Evolutionary conservation across 139 green algal genomes (phyloP), one percentile per base, ranked within the genome.

Genomic region (Monoraphidium neglectum): DNA sequence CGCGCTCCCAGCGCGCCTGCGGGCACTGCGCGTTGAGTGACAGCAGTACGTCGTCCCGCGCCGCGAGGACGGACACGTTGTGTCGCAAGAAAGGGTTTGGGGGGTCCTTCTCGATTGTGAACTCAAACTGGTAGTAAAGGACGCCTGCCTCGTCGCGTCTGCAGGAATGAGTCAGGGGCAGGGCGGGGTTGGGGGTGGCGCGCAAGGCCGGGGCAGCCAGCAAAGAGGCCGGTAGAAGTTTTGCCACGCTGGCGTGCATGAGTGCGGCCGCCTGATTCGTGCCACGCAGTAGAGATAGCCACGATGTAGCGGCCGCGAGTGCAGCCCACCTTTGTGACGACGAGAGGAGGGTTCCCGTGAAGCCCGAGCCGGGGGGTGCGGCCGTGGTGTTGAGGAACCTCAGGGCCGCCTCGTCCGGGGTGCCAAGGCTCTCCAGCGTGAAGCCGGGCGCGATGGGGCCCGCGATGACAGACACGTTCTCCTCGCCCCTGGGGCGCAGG

Each of bases 401-500:
- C 6, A 70, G 15, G 3, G 77, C 91, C 10, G 86, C 88, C 53
- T 88, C 35, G 33, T 86, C 56, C 1, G 91, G 77, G 3, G 26
- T 77, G 2, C 91, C 92, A 61, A 97, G 71, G 60, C 47, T 78
- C 33, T 74, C 37, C 49, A 97, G 78, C 18, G 33, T 81, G 86
- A 98, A 98, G 30, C 92, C 92, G 1, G 78, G 28, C 3, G 73
- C 49, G 64, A 98, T 94, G 54, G 94, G 92, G 1, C 91, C 90
- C 16, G 95, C 94, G 16, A 98, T 87, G 1, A 98, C 90, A 40
- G 77, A 91, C 33, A 98, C 82, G 72, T 98, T 98, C 72, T 94
- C 84, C 77, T 98, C 95, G 0, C 95, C 95, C 24, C 83, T 92
- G 82, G 2, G 60, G n/a, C n/a, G n/a, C n/a, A n/a, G n/a, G n/a